Evolutionary conservation across 2,329 filamentous ascomycete genomes (phyloP), one percentile per base, ranked within the genome.

Genomic region (Helminthosporium solani): DNA sequence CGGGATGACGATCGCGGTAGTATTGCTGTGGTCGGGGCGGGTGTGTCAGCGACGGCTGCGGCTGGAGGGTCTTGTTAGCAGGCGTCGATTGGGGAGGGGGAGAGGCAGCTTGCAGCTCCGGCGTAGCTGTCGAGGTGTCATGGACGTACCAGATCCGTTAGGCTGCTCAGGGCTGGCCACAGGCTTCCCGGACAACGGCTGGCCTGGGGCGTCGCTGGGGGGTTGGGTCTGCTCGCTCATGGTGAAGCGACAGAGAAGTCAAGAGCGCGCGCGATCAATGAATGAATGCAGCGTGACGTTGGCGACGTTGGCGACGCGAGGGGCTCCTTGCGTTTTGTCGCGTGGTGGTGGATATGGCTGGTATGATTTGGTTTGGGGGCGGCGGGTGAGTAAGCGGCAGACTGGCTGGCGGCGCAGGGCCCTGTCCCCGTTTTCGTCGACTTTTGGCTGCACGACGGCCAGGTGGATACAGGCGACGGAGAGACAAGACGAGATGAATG

Each of bases 201-300:
- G 62, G 20, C 42, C 55, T 27, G 56, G 50, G 49, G 58, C 47
- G 55, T 65, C 63, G 48, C 56, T 42, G 28, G 61, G 46, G 46
- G 59, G 49, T 53, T 60, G 61, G 42, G 53, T 47, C 37, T 33
- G 59, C 48, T 66, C 59, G 64, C 66, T 71, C 70, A 71, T 72
- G 57, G 59, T 61, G 55, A 61, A 57, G 63, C 59, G 40, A 42
- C 46, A 41, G 46, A 34, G 28, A 49, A 49, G 53, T 58, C 44
- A 37, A 40, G 42, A 38, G 44, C 52, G 52, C 47, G 53, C 40
- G 48, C 47, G 49, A n/a, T n/a, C n/a, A n/a, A n/a, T n/a, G n/a
- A n/a, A n/a, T n/a, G 45, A 50, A 56, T 54, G 44, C 50, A 54
- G 36, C 39, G 46, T 34, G 49, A 43, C 45, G 52, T 42, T 33